Evolutionary conservation across 306 rosid species (phyloP), one percentile per base, ranked within the genome.

Genomic region (Comarum palustre): DNA sequence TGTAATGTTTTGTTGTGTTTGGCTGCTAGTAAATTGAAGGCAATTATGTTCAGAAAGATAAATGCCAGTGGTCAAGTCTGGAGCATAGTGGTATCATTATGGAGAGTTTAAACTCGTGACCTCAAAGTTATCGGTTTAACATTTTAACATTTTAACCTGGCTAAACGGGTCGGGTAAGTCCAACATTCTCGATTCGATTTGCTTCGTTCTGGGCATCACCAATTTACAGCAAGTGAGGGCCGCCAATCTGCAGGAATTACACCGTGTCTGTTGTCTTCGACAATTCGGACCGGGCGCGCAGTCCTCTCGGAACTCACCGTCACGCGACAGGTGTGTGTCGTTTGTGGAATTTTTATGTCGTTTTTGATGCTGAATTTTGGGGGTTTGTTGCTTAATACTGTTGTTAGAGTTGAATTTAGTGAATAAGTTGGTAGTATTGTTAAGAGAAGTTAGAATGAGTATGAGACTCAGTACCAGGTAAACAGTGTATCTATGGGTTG

Each of bases 81-180:
- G 98, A 74, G 86, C 88, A 54, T 87, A 85, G 71, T 87, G 96
- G 94, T 87, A n/a, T n/a, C n/a, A n/a, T n/a, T n/a, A n/a, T n/a
- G n/a, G n/a, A n/a, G n/a, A n/a, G n/a, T n/a, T n/a, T n/a, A n/a
- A n/a, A n/a, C n/a, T n/a, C n/a, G n/a, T n/a, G n/a, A n/a, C n/a
- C n/a, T n/a, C n/a, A n/a, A n/a, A n/a, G n/a, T n/a, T n/a, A n/a
- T n/a, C n/a, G n/a, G n/a, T n/a, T n/a, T n/a, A n/a, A n/a, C n/a
- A n/a, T n/a, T n/a, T n/a, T n/a, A n/a, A n/a, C 61, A 94, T n/a
- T n/a, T n/a, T 94, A 45, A 94, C 98, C 0, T 92, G 97, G 8
- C 76, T 94, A 45, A 94, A 94, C 80, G 97, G 97, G 71, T 94
- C 99, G 68, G 99, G 99, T 6, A 94, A 91, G 87, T 91, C 96